Conservation (phyloP, 2,329 filamentous ascomycete genomes). For the Ophiostoma sp. region DNA sequence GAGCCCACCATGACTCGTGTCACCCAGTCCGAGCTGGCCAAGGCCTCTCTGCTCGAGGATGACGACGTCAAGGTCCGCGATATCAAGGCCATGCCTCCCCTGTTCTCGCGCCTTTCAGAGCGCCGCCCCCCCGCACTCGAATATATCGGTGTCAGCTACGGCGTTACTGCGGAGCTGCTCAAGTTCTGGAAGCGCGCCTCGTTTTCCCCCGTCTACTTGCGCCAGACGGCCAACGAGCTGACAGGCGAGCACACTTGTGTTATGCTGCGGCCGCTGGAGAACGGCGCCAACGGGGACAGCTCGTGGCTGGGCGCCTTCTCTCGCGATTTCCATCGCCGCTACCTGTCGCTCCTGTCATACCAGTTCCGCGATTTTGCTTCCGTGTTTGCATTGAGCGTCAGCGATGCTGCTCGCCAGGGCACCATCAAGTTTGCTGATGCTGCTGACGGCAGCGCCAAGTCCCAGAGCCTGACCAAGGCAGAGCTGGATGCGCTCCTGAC, state of each 20-base stretch:
- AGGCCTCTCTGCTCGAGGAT: conserved; percentile 63
- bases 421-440: conserved; percentile 42
- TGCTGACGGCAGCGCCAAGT: conserved; percentile 44
- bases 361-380: conserved; percentile 82
- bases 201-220: conserved; percentile 84
- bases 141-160: conserved; percentile 93
- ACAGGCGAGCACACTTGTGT: conserved; percentile 97
- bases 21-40: conserved; percentile 74
- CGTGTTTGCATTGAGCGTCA: conserved; percentile 74
- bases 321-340: conserved; percentile 90
- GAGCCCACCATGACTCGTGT: conserved; percentile 66
- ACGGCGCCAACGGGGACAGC: conserved; percentile 55
- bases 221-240: conserved; percentile 92
- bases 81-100: conserved; percentile 83
- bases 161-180: conserved; percentile 78
- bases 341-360: conserved; percentile 82
- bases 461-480: conserved; percentile 57
- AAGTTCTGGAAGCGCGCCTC: conserved; percentile 92
- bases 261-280: conserved; percentile 74
- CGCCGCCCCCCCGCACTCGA: conserved; percentile 74
- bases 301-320: conserved; percentile 89
- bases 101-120: conserved; percentile 85
- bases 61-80: conserved; percentile 89
- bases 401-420: conserved; percentile 74
- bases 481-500: conserved; percentile 75